Evolutionary conservation across 2,329 filamentous ascomycete genomes (phyloP), one percentile per base, ranked within the genome.

Genomic region (Fusarium hostae): DNA sequence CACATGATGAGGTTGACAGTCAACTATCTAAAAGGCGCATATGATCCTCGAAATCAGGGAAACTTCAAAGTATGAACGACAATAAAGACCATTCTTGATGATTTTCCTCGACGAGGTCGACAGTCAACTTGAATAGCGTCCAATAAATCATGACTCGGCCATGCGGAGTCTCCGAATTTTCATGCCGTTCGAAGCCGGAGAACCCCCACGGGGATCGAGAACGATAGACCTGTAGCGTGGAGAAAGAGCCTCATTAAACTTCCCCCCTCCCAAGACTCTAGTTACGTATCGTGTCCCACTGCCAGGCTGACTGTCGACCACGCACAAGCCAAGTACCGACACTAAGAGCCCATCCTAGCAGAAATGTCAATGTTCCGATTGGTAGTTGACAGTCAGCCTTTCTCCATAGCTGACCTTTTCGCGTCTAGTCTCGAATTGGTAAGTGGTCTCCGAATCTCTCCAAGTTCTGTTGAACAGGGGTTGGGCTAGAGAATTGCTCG

Each of bases 1-100:
- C 35, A 48, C 63, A 47, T 37, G 58, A 63, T 12, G 37, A 63
- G 51, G 63, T 51, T 34, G 59, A 66, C 51, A 66, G 63, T 66
- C 63, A 44, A 44, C 52, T 56, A 34, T 32, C 63, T 55, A 37
- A 35, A 51, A 45, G 18, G 13, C 32, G 18, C 54, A 34, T 22
- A 34, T 35, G 30, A 35, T 57, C 12, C 40, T 35, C 40, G 13
- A 28, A 48, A 57, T 22, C 54, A 57, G 22, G 54, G 30, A 48
- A 57, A n/a, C 18, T 22, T 13, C 18, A 16, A 18, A 32, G 18
- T 24, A 22, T 57, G 40, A 48, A 32, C 40, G 6, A 48, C 35
- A 18, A 28, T 48, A 12, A 34, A 35, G 6, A 47, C 35, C 1
- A 18, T 18, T 51, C 4, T 9, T 48, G n/a, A 40, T 18, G 44